Percentiles rank a stretch among this genome's conserved stretches.
These are phyloP conservation scores for Fusarium incarnatum DNA, from an alignment of 2,329 filamentous ascomycete species.

Conservation along the genomic window DNA sequence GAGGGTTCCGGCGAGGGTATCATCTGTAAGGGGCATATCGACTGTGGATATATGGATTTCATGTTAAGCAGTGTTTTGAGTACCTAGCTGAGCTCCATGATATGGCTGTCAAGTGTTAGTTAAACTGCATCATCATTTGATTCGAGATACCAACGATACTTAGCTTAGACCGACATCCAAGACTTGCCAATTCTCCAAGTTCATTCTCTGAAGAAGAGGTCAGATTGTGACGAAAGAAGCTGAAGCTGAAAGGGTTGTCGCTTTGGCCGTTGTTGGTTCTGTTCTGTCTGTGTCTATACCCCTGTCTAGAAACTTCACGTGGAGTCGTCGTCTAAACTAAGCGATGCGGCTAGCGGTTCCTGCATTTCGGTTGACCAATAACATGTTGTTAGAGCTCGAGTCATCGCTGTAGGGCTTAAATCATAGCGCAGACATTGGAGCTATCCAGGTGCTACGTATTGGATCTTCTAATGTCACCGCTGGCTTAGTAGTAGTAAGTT, in stretches of 20 bases:
- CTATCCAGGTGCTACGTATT: background rate
- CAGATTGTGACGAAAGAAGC: background rate
- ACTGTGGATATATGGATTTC: background rate
- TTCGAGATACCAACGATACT: background rate
- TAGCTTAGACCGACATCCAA: background rate
- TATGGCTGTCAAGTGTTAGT: background rate
- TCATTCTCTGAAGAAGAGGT: background rate
- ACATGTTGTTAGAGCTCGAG: background rate
- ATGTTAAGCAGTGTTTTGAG: background rate
- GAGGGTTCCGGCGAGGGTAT: background rate
- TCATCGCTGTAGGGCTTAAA: slow-evolving; percentile 29
- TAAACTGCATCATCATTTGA: background rate
- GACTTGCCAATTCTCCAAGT: background rate
- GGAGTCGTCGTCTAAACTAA: slow-evolving; percentile 9
- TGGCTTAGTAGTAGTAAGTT: background rate
- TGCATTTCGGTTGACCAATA: slow-evolving; percentile 22
- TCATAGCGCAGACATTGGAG: slow-evolving; percentile 5
- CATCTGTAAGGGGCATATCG: background rate
- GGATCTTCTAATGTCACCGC: background rate
- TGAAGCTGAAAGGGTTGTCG: background rate
- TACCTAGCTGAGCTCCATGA: background rate
- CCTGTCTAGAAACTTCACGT: slow-evolving; percentile 22
- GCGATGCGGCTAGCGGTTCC: slow-evolving; percentile 27
- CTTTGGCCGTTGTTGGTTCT: background rate
- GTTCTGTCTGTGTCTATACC: slow-evolving; percentile 5